Evolutionary conservation across 345 rosid genomes (phyloP), one percentile per base, ranked within the genome.

Genomic region (Euclidium syriacum): DNA sequence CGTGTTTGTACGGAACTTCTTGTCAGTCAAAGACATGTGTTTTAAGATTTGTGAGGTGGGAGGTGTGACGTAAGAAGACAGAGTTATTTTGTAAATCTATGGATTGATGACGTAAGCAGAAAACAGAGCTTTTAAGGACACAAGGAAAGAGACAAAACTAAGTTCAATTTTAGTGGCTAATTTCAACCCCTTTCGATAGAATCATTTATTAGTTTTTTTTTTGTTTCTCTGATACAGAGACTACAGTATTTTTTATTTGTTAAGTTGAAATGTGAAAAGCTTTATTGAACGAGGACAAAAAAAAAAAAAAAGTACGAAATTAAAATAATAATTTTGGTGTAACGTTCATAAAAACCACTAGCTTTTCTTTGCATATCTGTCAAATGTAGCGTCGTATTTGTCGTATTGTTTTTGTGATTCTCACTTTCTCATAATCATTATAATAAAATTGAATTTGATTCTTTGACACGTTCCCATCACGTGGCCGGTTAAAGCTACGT

Each of bases 401-500:
- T 65, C 70, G 47, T 43, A 32, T 65, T 53, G 61, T 34, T 52
- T 33, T 24, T 36, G 18, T 43, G 55, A 64, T 41, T 39, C 60
- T 41, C 51, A 40, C 27, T 43, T 65, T 65, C 26, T 44, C 42
- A 23, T 29, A 29, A 29, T 29, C 34, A 53, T 53, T 40, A 55
- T 29, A 35, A 47, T 29, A 66, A 36, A 19, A 41, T 36, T 47
- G 42, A 57, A 67, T 26, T 57, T n/a, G 71, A 57, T 49, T 49
- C 65, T 48, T 39, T 49, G 35, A 19, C 65, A 58, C 52, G 72
- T 67, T 58, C 52, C 24, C 49, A 12, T 67, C 65, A 58, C 72
- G 72, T 67, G 72, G 56, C 63, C 20, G 34, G 63, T 26, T 25
- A 29, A 65, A 55, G 29, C 30, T n/a, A 26, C 29, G 18, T 10